Evolutionary conservation across 2,329 filamentous ascomycete genomes (phyloP), one percentile per base, ranked within the genome.

Genomic region (Penicillium decumbens): DNA sequence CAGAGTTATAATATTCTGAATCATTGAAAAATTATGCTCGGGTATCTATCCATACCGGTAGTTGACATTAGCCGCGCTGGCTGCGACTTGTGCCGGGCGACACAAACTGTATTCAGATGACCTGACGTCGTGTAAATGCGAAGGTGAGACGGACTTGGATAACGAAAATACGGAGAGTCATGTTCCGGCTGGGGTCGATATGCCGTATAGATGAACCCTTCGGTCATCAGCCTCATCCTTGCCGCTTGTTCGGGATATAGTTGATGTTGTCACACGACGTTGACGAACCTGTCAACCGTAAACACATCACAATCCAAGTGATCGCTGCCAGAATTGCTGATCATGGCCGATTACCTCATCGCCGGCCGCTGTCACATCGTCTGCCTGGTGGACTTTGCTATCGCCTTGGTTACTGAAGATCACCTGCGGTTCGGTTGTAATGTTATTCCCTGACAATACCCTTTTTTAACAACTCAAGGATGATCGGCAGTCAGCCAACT

Each of bases 261-360:
- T 51, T 54, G 48, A 27, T 29, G 27, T 41, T 28, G 51, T 61
- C 56, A 59, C 57, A 60, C 54, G 56, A 60, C 50, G 42, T 23
- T 13, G n/a, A 48, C 18, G 40, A 46, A 44, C 50, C 46, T 58
- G 44, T 56, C 30, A 54, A 49, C 15, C 15, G 15, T 18, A 18
- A 18, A 18, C 15, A 56, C 51, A 56, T 56, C 57, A 53, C 20
- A 43, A 30, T 43, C 33, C 45, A 13, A 47, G 40, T 49, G 49
- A 49, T 47, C 40, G 32, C 12, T 41, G 24, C 25, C 37, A 47
- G 25, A 43, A 29, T 28, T 13, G 30, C 25, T 24, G 18, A 38
- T 49, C 13, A 40, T 35, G 25, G 23, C 12, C 32, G 9, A 28
- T 20, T 37, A 4, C 15, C 18, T 39, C n/a, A 38, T 37, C 25